Base-by-base conservation (phyloP, 768 basidiomycete species). In the Tulasnella sp. region DNA sequence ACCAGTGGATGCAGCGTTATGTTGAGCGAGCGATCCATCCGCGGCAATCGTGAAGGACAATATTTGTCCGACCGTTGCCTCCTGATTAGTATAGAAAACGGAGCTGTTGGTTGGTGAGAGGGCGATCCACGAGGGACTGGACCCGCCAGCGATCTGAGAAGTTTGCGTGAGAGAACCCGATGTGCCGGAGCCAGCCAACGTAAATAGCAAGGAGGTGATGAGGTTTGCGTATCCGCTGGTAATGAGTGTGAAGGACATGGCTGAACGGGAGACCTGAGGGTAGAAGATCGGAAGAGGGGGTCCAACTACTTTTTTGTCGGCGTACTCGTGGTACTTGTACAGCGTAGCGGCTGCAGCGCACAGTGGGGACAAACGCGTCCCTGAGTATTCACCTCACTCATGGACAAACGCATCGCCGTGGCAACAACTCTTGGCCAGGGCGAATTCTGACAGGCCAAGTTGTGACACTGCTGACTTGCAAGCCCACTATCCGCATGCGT, bases 61-160 rank as follows among this genome's bases (percentile, higher is more conserved):
- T 15, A 59, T 41, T 17, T 51, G 24, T 7, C 58, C 58, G 24
- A 29, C 32, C 26, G 19, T 29, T 13, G 29, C 34, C 26, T 59
- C 58, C 23, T 59, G 58, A 41, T 51, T 59, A 26, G 47, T 38
- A 47, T 51, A 59, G 7, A 59, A 21, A 11, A 59, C 32, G 58
- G 58, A 59, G 29, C 23, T 59, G 47, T 59, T 51, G 23, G 29
- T 21, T 29, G 58, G 58, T 32, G 48, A 29, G 27, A 49, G 34
- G 3, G 58, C 50, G n/a, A 59, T 11, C 58, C 58, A 59, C 17
- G 58, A 59, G 23, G 58, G 58, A 51, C 49, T 59, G 8, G 26
- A 24, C 10, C 58, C 58, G 19, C 45, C 58, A 27, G 48, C 49
- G 29, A 47, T 49, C 49, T 59, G 58, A 1, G 58, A 59, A 3